Percentiles rank a stretch among this genome's conserved stretches.
These are phyloP conservation scores for Mycocentrospora acerina DNA, from an alignment of 2,329 filamentous ascomycete species.

Conservation along the genomic window DNA sequence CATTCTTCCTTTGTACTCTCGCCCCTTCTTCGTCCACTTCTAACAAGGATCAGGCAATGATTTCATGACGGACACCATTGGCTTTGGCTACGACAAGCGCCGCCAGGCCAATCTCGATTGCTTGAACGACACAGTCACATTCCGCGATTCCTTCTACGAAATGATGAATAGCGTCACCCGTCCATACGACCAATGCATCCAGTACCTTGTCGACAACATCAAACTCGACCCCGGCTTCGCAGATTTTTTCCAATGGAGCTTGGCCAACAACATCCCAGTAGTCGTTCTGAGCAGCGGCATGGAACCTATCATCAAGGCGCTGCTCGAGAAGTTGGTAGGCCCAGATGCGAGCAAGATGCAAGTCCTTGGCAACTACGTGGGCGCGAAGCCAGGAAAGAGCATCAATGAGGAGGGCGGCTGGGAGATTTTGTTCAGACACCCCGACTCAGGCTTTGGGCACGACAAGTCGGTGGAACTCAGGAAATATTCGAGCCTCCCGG, in stretches of 20 bases:
- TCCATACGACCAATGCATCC: slow-evolving; percentile 80
- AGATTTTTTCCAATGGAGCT: slow-evolving; percentile 82
- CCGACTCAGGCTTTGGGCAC: slow-evolving; percentile 84
- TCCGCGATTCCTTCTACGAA: slow-evolving; percentile 80
- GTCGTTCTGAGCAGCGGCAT: slow-evolving; percentile 92
- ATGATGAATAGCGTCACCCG: slow-evolving; percentile 88
- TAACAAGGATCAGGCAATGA: slow-evolving; percentile 59
- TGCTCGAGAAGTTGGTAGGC: slow-evolving; percentile 80
- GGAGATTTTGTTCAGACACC: slow-evolving; percentile 83
- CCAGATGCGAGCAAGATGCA: slow-evolving; percentile 75
- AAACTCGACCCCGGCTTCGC: slow-evolving; percentile 85
- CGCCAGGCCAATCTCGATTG: slow-evolving; percentile 74
- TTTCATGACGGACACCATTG: slow-evolving; percentile 83
- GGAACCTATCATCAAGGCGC: slow-evolving; percentile 83
- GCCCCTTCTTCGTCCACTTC: neutral
- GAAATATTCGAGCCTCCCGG: slow-evolving; percentile 76
- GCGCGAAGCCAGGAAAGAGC: slow-evolving; percentile 67
- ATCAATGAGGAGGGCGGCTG: slow-evolving; percentile 82
- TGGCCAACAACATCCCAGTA: slow-evolving; percentile 81
- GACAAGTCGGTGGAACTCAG: slow-evolving; percentile 93
- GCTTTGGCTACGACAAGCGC: slow-evolving; percentile 74
- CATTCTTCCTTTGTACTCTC: no score
- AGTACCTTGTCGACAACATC: slow-evolving; percentile 78
- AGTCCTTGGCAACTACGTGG: slow-evolving; percentile 86
- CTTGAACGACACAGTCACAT: slow-evolving; percentile 68